phyloP scores from a whole-genome alignment of 169 alveolate species.

The Cryptosporidium bovis region DNA sequence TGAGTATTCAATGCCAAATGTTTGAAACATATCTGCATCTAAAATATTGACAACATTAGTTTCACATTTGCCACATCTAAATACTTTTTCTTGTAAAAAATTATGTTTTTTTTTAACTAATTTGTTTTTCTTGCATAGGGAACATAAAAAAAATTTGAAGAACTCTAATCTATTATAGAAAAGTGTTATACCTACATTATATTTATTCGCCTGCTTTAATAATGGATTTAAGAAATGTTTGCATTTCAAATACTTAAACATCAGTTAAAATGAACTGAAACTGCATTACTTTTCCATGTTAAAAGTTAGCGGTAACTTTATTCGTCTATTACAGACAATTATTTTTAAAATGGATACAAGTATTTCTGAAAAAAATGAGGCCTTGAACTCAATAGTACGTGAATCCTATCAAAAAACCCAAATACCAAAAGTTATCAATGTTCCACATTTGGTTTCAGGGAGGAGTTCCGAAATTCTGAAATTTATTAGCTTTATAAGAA shows the following conservation, averaged over 20 bases:
- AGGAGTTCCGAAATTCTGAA: slow-evolving; percentile 26
- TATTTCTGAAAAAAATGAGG: background rate
- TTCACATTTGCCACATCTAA: background rate
- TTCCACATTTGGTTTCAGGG: slow-evolving; percentile 43
- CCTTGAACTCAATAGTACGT: too few relatives aligned
- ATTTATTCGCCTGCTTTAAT: too few relatives aligned
- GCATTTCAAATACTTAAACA: too few relatives aligned
- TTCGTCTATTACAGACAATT: too few relatives aligned
- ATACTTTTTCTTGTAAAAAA: background rate
- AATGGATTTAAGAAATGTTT: too few relatives aligned
- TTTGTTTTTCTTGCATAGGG: background rate
- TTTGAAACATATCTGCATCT: slow-evolving; percentile 47
- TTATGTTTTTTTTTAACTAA: background rate
- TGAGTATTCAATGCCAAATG: slow-evolving; percentile 30
- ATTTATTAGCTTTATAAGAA: slow-evolving; percentile 16
- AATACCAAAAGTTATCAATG: slow-evolving; percentile 41
- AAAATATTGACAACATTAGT: background rate
- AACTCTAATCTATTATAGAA: background rate
- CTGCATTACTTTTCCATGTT: too few relatives aligned
- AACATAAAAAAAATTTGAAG: background rate
- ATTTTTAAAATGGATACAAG: too few relatives aligned
- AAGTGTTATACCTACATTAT: too few relatives aligned
- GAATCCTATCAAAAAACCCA: too few relatives aligned
- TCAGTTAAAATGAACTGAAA: too few relatives aligned
- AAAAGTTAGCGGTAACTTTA: too few relatives aligned